Evolutionary conservation across 176 grass and related monocot genomes (phyloP), one percentile per base, ranked within the genome.

Genomic region (Pontederia paniculata): DNA sequence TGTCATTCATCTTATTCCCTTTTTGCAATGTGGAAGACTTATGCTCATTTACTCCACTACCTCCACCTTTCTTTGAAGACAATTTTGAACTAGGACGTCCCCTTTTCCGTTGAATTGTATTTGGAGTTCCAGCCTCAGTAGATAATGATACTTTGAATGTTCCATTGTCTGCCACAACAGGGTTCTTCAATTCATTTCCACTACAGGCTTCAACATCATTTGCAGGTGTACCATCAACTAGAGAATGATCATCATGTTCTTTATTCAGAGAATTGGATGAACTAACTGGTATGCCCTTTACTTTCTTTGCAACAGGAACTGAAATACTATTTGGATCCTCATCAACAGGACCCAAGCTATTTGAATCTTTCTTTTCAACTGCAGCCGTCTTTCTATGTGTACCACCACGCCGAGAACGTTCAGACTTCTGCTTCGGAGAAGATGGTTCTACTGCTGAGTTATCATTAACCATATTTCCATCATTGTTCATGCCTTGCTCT

Each of bases 401-500:
- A 53, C 78, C 64, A 70, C 37, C 62, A 12, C 9, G 31, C 74
- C 62, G 67, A 72, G 58, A 42, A 18, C 55, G 54, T 77, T 80
- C 78, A 53, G 60, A 44, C 46, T 83, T 96, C 43, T 89, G 82
- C 63, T 78, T 74, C 58, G 85, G 80, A 77, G 75, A 80, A 76
- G 76, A 46, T 42, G 70, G 73, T 54, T 75, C 74, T 47, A 66
- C 72, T 72, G 60, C 52, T 23, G 79, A 55, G 56, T 93, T 72
- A 69, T 83, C 83, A 65, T 62, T 78, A 69, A 70, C 77, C 42
- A 70, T 65, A 57, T 56, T 68, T 67, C 63, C 50, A 63, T 51
- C 66, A 62, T 75, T 81, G 74, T 70, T 74, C 58, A 73, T 69
- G 17, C 28, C 56, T 14, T 22, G 63, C 76, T 65, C 60, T 21